Base-by-base conservation (phyloP, 2,329 filamentous ascomycete genomes). In the Volutella citrinella region DNA sequence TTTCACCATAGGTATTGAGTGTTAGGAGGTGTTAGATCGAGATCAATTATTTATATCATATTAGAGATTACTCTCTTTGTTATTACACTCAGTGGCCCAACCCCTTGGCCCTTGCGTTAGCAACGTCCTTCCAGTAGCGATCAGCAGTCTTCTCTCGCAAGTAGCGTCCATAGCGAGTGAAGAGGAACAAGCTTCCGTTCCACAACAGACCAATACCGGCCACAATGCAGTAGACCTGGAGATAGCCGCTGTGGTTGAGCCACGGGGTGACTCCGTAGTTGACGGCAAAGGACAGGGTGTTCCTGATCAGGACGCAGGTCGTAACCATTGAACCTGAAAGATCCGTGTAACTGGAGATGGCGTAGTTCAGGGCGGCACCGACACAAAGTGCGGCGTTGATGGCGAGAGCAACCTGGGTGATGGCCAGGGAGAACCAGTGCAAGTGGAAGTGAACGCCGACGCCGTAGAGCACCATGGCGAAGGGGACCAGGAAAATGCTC, bases 391-490 rank as follows among this genome's bases (percentile, higher is more conserved):
- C 48, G 18, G 38, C 44, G 44, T 49, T 54, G 37, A 51, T 51
- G 19, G 54, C 53, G 10, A 60, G 30, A 7, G 44, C 36, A 19
- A 48, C 43, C 36, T 57, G 53, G 3, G 55, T 50, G 27, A 56
- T 36, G 5, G 52, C 48, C 6, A 59, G 40, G 2, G 49, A 51
- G 15, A 59, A 50, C 57, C 56, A 60, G 40, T 60, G 56, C 9
- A 57, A 35, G 17, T 54, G 51, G 34, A 55, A 48, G 4, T 45
- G 38, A 7, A 53, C 54, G 7, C 46, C 56, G 7, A 65, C 38
- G 9, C 63, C 64, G 18, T 70, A 73, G 5, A 71, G 51, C 12
- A 70, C 54, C 30, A 69, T 46, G 1, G 66, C 68, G 4, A 60
- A 59, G 1, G 66, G 64, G 13, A 66, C 57, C 4, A 64, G 35